phyloP scores from a whole-genome alignment of 345 rosid genomes.

The Draba incana region DNA sequence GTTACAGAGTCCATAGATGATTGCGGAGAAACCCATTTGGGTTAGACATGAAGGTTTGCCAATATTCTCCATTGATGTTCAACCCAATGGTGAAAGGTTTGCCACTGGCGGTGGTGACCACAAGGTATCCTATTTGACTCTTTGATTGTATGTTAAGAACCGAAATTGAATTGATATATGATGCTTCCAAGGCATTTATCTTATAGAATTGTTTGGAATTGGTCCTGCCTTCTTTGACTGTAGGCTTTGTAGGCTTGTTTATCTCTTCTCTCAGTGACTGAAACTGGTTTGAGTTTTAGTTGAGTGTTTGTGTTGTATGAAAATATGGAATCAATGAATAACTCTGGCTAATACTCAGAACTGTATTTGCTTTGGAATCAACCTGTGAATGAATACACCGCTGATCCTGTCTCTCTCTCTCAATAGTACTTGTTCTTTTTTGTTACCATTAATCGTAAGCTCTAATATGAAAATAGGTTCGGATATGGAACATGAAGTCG shows the following conservation, averaged over 20 bases:
- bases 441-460: neutral
- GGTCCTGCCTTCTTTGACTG: neutral
- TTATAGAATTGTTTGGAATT: neutral
- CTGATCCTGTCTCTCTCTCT: slow-evolving; percentile 6
- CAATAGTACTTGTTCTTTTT: neutral
- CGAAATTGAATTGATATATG: neutral
- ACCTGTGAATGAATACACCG: neutral
- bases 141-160: neutral
- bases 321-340: neutral
- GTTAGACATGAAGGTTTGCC: slow-evolving; percentile 97
- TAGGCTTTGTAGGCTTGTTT: slow-evolving; percentile 17
- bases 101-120: slow-evolving; percentile 99
- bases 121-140: slow-evolving; percentile 55
- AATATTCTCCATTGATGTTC: slow-evolving; percentile 96
- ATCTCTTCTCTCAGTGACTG: neutral
- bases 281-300: neutral
- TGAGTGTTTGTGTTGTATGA: slow-evolving; percentile 1
- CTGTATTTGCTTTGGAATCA: slow-evolving; percentile 30
- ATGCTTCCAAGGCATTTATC: slow-evolving; percentile 1
- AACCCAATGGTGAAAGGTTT: slow-evolving; percentile 92
- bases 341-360: neutral
- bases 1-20: slow-evolving; percentile 48
- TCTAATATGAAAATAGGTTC: slow-evolving; percentile 56
- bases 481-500: slow-evolving; percentile 94
- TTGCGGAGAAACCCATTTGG: slow-evolving; percentile 97